Base-by-base conservation (phyloP, 164 flowering plant genomes). In the Cinnamomum micranthum region DNA sequence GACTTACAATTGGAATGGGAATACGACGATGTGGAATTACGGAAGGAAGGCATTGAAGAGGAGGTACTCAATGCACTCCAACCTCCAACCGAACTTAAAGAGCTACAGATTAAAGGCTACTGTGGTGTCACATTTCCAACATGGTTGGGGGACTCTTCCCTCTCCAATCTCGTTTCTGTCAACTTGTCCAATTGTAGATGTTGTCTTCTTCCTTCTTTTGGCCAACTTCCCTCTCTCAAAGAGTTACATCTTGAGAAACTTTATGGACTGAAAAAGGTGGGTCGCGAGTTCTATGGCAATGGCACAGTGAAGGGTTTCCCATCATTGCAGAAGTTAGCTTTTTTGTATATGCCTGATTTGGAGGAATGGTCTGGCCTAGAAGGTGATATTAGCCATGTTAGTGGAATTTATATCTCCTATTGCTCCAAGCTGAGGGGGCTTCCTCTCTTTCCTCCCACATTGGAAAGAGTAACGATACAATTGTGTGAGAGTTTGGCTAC, bases 171-270 rank as follows among this genome's bases (percentile, higher is more conserved):
- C 0, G 41, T 35, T 35, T 35, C 41, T 6, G 41, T 35, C 41
- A 6, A 35, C 41, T 35, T 35, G 41, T 35, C 6, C 41, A 35
- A 6, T 5, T 35, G 41, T 6, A 72, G 59, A 25, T 80, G 81
- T 15, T 10, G 47, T 3, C 12, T 12, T 0, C 71, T 80, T 2
- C 82, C 82, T 0, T 33, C 75, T 15, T 50, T 82, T 2, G 83
- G 83, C 20, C 65, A 78, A 14, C 74, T 82, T 25, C 80, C 81
- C 1, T 25, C n/a, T 10, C 81, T 82, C 14, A 75, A 76, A 66
- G 2, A 9, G n/a, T 69, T 82, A 4, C 0, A 2, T 35, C 41
- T 35, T 35, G 9, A 6, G 9, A 6, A 35, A 6, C 6, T 35
- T 35, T 35, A 35, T 35, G 41, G 41, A 35, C 7, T 35, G 41